Conservation (phyloP, 352 stramenopile species). For the Phytophthora pinifolia region DNA sequence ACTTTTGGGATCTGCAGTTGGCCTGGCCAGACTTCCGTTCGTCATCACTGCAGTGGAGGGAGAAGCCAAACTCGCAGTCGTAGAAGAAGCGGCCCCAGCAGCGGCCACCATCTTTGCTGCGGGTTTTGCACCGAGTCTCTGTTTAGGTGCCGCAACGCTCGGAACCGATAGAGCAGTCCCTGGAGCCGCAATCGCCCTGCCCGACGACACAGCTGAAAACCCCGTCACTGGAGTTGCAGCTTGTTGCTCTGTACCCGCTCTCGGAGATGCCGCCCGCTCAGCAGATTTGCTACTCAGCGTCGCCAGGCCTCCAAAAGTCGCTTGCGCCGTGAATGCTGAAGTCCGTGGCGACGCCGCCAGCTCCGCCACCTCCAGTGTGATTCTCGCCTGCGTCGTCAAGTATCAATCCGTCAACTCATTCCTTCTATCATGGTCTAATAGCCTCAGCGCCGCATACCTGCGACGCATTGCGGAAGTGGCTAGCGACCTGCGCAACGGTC, state of each 20-base stretch:
- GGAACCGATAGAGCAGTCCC: conserved; percentile 27
- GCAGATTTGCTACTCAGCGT: conserved; percentile 1
- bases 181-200: conserved; percentile 33
- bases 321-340: conserved; percentile 9
- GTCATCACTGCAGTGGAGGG: background rate
- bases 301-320: conserved; percentile 4
- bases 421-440: background rate
- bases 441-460: conserved; percentile 21
- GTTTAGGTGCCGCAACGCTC: conserved; percentile 15
- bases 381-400: conserved; percentile 14
- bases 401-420: conserved; percentile 8
- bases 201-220: conserved; percentile 19
- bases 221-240: conserved; percentile 1
- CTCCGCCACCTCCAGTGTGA: conserved; percentile 32
- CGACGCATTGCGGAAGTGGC: conserved; percentile 43
- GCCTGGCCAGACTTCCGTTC: background rate
- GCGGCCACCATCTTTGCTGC: conserved; percentile 18
- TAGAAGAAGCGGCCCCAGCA: background rate
- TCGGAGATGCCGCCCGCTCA: background rate
- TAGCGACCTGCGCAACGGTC: conserved; percentile 40
- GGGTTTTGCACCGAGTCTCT: conserved; percentile 17
- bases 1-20: conserved; percentile 14
- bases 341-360: background rate
- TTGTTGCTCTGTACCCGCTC: background rate
- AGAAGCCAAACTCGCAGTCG: background rate